A percentile compares a stretch with the other conserved stretches of the same genome.
Evolutionary conservation across 495 filamentous ascomycete species (phyloP).

Genomic region (Aspergillus cristatus): DNA sequence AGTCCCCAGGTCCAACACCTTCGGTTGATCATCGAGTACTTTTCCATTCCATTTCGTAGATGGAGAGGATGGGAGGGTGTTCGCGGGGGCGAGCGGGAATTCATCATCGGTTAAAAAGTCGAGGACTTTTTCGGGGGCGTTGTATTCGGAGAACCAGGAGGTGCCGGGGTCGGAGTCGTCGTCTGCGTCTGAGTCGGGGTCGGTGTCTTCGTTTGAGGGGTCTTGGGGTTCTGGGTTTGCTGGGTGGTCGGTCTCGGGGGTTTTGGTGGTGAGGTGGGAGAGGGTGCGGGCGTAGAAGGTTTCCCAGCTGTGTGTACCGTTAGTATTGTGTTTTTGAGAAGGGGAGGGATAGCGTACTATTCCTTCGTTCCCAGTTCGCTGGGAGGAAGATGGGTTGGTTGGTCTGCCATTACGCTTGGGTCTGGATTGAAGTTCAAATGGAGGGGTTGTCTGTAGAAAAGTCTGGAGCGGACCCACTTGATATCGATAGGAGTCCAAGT

Average conservation of each 20-base stretch:
- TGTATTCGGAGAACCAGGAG: constrained; percentile 45
- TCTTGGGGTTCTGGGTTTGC: constrained; percentile 1
- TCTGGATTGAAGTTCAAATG: too few species aligned
- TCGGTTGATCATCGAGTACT: constrained; percentile 16
- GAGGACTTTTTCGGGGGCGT: constrained; percentile 41
- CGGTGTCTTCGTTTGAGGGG: constrained; percentile 3
- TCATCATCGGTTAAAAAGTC: constrained; percentile 28
- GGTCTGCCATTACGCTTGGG: too few species aligned
- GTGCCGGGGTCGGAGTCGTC: constrained; percentile 41
- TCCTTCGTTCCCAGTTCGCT: constrained; percentile 48
- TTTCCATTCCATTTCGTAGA: constrained; percentile 2
- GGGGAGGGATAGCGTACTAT: too few species aligned
- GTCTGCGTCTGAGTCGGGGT: constrained; percentile 10
- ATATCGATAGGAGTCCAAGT: too few species aligned
- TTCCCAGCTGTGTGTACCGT: constrained; percentile 29
- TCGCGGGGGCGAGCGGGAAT: constrained; percentile 29
- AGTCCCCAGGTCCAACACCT: constrained; percentile 71
- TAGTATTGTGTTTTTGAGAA: too few species aligned
- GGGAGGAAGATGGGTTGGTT: constrained; percentile 37
- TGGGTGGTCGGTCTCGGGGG: constrained; percentile 3
- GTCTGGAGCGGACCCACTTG: too few species aligned
- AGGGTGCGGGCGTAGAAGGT: constrained; percentile 37
- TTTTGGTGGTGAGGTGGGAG: constrained; percentile 27
- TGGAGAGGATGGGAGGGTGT: constrained; percentile 10
- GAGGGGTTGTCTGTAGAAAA: too few species aligned